Evolutionary conservation across 139 green algal genomes (phyloP).

Genomic region (Yamagishiella unicocca): DNA sequence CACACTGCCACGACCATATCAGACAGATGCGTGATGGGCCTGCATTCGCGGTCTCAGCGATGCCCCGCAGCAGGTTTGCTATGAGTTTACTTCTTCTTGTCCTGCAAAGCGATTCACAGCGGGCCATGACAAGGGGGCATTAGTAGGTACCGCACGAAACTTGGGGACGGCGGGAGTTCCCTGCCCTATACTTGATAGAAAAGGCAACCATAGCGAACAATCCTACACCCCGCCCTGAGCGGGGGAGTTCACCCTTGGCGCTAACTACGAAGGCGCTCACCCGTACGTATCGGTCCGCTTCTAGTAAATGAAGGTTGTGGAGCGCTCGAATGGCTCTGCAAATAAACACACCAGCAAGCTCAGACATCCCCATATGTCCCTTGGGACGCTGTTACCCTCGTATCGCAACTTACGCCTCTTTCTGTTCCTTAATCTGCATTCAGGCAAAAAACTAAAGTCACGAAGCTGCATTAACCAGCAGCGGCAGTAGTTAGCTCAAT

Average conservation of each 20-base stretch:
- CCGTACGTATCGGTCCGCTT: conserved; percentile 65
- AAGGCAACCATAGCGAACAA: not conserved
- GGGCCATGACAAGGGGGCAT: no score
- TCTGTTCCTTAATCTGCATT: conserved; percentile 66
- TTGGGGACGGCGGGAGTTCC: no score
- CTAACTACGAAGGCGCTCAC: conserved; percentile 24
- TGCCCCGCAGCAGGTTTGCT: no score
- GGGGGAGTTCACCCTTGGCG: no score
- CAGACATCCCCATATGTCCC: not conserved
- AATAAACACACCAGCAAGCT: not conserved
- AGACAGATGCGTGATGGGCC: no score
- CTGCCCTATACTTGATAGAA: no score
- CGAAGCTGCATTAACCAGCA: no score
- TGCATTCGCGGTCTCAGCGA: no score
- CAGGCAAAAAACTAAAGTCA: not conserved
- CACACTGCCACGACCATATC: no score
- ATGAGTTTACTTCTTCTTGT: conserved; percentile 55
- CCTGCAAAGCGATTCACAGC: conserved; percentile 8
- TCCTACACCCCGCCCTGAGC: no score
- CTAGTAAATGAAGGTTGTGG: conserved; percentile 68
- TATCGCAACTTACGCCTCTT: conserved; percentile 62
- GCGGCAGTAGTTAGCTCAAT: no score
- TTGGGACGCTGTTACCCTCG: not conserved
- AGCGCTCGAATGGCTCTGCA: conserved; percentile 67
- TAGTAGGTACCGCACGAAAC: no score